A percentile compares a stretch with the other conserved stretches of the same genome.
phyloP scores from a whole-genome alignment of 805 yeast genomes.

The Saturnispora ahearnii region DNA sequence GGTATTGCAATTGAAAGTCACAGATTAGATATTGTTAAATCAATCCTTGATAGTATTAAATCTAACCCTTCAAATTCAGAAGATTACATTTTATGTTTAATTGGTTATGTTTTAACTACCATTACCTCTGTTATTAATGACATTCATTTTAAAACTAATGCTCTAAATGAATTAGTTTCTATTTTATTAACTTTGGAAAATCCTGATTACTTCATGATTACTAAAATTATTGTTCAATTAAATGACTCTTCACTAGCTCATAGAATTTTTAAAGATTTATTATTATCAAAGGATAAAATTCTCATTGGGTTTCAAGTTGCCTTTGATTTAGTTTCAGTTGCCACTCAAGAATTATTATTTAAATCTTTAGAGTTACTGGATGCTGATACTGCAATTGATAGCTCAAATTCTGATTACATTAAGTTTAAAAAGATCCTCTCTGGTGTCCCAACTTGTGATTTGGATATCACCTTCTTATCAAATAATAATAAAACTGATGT shows the following conservation, averaged over 20 bases:
- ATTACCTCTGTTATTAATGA: conserved; percentile 52
- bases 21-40: conserved; percentile 70
- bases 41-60: conserved; percentile 35
- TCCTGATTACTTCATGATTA: conserved; percentile 76
- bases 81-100: conserved; percentile 43
- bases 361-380: conserved; percentile 37
- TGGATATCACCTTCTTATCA: conserved; percentile 77
- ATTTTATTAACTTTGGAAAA: conserved; percentile 47
- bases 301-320: conserved; percentile 86
- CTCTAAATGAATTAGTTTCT: conserved; percentile 53
- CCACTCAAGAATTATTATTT: conserved; percentile 79
- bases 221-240: conserved; percentile 81
- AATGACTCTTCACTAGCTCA: conserved; percentile 69
- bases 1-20: conserved; percentile 88
- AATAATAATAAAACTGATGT: conserved; percentile 84
- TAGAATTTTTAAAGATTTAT: conserved; percentile 52
- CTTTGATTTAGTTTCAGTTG: conserved; percentile 85
- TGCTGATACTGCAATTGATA: conserved; percentile 21
- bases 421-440: conserved; percentile 58
- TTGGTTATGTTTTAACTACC: conserved; percentile 69
- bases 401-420: conserved; percentile 18
- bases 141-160: conserved; percentile 55
- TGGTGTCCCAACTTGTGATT: conserved; percentile 92
- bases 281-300: conserved; percentile 33
- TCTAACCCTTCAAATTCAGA: conserved; percentile 33